A percentile compares a stretch with the other conserved stretches of the same genome.
These are phyloP conservation scores for Baeospora myosura DNA, from an alignment of 1,284 basidiomycete species.

Conservation along the genomic window DNA sequence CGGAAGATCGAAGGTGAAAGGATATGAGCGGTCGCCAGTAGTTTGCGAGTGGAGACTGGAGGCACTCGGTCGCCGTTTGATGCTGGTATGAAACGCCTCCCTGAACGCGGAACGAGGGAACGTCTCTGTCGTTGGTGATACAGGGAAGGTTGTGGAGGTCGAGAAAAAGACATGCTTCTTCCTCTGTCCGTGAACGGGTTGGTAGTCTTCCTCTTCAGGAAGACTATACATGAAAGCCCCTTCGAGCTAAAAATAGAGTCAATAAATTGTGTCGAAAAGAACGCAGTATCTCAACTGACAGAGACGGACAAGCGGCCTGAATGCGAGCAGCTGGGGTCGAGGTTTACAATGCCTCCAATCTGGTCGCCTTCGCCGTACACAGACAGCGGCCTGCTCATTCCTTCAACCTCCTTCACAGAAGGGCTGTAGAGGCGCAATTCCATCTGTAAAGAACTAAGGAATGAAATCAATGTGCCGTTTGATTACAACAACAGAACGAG, in stretches of 20 bases:
- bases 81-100: slow-evolving; percentile 38
- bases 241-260: slow-evolving; percentile 40
- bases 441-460: slow-evolving; percentile 43
- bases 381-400: slow-evolving; percentile 35
- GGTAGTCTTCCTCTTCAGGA: slow-evolving; percentile 21
- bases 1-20: slow-evolving; percentile 55
- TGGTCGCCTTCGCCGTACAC: slow-evolving; percentile 55
- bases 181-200: slow-evolving; percentile 24
- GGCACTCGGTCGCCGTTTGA: slow-evolving; percentile 34
- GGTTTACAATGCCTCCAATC: slow-evolving; percentile 49
- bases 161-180: slow-evolving; percentile 49
- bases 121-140: slow-evolving; percentile 21
- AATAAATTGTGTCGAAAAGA: slow-evolving; percentile 4
- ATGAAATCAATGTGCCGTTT: slow-evolving; percentile 5
- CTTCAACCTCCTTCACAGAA: slow-evolving; percentile 39
- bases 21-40: slow-evolving; percentile 34
- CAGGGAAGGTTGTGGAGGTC: slow-evolving; percentile 38
- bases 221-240: slow-evolving; percentile 50
- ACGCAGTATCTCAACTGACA: slow-evolving; percentile 30
- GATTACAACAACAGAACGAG: not conserved
- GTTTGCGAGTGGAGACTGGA: slow-evolving; percentile 26
- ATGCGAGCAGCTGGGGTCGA: slow-evolving; percentile 42
- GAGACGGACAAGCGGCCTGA: slow-evolving; percentile 52
- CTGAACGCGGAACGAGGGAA: slow-evolving; percentile 40
- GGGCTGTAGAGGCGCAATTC: slow-evolving; percentile 56